Evolutionary conservation across 331 rosid species (phyloP), one percentile per base, ranked within the genome.

Genomic region (Ulmus americana): DNA sequence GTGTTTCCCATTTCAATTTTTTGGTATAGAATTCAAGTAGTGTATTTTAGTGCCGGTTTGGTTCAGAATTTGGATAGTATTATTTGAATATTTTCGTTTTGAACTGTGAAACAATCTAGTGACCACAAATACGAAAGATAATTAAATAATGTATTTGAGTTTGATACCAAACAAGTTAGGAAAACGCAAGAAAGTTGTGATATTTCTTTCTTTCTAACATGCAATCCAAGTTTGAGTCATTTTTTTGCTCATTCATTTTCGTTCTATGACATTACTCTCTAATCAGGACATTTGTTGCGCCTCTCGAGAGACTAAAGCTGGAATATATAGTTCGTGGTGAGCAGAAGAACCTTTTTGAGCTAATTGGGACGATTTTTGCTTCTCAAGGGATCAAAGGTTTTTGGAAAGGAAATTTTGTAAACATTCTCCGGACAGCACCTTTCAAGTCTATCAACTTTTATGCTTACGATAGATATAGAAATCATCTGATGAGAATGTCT

Each of bases 381-480:
- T 70, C 85, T 57, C 80, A 81, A 74, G 82, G 85, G 58, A 63
- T 77, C 59, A 74, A 58, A 50, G 85, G 85, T 55, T 81, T 81
- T 66, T 81, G 85, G 82, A 77, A 77, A 70, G 85, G 85, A 57
- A 81, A 81, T 70, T 74, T 81, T 55, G 85, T 81, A 16, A 81
- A 81, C 56, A 77, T 81, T 50, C 82, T 81, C 69, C 80, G 82
- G 38, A 81, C 85, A 0, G 82, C 82, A 5, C 85, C 85, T 53
- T 81, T 81, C 6, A 77, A 81, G 77, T 71, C 85, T 20, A 74
- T 77, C 75, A 81, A 81, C 63, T 81, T 81, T 64, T 81, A 74
- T 41, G 78, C 85, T 38, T 81, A 77, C 12, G 85, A 81, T 49
- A 77, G 78, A 5, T 81, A 81, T 67, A 74, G 82, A 74, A 74